Evolutionary conservation across 2,329 filamentous ascomycete species (phyloP), one percentile per base, ranked within the genome.

Genomic region (Talaromyces sp.): DNA sequence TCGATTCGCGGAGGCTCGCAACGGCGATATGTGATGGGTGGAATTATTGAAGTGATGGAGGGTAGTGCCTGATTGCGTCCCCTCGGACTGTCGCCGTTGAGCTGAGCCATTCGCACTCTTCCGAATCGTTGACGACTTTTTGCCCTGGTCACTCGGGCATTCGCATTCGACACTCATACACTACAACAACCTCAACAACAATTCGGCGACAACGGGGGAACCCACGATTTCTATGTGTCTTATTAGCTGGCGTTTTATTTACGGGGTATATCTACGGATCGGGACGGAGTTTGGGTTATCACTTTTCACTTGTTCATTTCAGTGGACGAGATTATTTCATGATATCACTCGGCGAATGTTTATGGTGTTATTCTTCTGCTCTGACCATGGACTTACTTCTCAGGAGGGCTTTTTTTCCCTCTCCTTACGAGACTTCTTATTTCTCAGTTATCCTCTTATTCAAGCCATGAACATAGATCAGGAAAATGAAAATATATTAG

Each of bases 11-110:
- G 64, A 14, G 61, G 64, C 28, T 28, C 63, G 6, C 66, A 65
- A 40, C 71, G 76, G 18, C 68, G 72, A 18, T 77, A 76, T 65
- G 77, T 80, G 25, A 76, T 81, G 74, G 78, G 78, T 16, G 79
- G 79, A 8, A 81, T 81, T 37, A 77, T 79, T 62, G 79, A 80
- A 68, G 77, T 80, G 35, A 76, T 81, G 77, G 79, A 80, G 64
- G 77, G 75, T 12, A 66, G 67, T 23, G 73, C 71, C 55, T 79
- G 61, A 69, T 44, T 7, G 6, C 18, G 6, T 56, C 9, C 12
- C 23, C 23, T 23, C 42, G n/a, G n/a, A n/a, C 9, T 6, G 3
- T 28, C 28, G 6, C 6, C 28, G 14, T 25, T 18, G 46, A 52
- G 11, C n/a, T 12, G 31, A 18, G 5, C 9, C 28, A 33, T n/a